phyloP scores from a whole-genome alignment of 2,329 filamentous ascomycete species.

The Acarospora socialis region DNA sequence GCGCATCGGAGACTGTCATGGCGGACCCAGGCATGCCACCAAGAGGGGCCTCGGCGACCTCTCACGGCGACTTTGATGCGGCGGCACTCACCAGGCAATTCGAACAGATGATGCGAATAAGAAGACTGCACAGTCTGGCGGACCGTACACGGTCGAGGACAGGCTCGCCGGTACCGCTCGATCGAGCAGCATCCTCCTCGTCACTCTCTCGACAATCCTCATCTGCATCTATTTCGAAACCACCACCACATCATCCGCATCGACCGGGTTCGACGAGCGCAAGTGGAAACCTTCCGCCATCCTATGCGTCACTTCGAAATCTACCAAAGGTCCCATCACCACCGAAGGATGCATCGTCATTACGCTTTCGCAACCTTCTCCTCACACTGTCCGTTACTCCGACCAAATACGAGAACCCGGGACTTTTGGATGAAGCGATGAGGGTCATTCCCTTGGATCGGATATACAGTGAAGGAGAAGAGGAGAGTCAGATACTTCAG shows the following conservation, averaged over 20 bases:
- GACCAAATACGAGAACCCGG: conserved; percentile 90
- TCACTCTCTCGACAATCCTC: conserved; percentile 21
- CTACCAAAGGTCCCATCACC: conserved; percentile 60
- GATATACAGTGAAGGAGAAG: conserved; percentile 87
- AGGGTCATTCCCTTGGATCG: conserved; percentile 74
- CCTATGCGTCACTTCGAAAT: conserved; percentile 47
- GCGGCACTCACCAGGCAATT: conserved; percentile 70
- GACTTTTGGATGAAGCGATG: conserved; percentile 81
- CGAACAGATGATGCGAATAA: conserved; percentile 72
- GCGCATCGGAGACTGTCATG: too few species aligned
- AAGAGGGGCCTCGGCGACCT: conserved; percentile 1
- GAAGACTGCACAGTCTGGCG: conserved; percentile 71
- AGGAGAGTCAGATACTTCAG: conserved; percentile 75
- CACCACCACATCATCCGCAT: conserved; percentile 18
- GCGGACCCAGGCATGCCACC: conserved; percentile 1
- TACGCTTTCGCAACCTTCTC: conserved; percentile 69
- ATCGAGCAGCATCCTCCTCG: conserved; percentile 35
- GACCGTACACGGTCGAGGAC: conserved; percentile 45
- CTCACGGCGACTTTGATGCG: conserved; percentile 49
- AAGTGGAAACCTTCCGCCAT: conserved; percentile 33
- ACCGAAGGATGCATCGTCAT: conserved; percentile 55
- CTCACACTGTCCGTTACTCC: conserved; percentile 78
- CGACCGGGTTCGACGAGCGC: conserved; percentile 6
- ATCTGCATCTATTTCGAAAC: conserved; percentile 31
- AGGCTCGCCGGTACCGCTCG: conserved; percentile 41